Base-by-base conservation (phyloP, 441 rosid genomes). In the Euphorbia corollata region DNA sequence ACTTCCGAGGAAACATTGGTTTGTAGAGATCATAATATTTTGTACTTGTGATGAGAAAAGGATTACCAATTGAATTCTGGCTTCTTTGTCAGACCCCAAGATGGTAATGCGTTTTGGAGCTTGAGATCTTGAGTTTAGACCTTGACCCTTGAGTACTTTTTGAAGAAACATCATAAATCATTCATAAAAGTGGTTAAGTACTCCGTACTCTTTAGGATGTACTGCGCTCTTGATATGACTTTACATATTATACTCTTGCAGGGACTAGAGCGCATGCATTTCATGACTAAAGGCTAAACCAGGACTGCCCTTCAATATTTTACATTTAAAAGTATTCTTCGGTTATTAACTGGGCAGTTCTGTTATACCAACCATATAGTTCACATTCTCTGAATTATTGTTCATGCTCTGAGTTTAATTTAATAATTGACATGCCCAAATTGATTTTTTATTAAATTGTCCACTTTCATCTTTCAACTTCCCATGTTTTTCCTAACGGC, bases 1-100 rank as follows among this genome's bases (percentile, higher is more conserved):
- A 3, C 39, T n/a, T 64, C 9, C 34, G 43, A 7, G 9, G 10
- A 41, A n/a, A 8, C n/a, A 9, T 15, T 57, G 16, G 24, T 5
- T 39, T 61, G 38, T 4, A 34, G 27, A 15, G 15, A 34, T 69
- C n/a, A 19, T 27, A 13, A 11, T 39, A 16, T 55, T 41, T 0
- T 4, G 8, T 72, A 43, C 47, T 22, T 53, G 24, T 71, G 70
- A 58, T 59, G 36, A 22, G 38, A 59, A 54, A 41, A 19, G 62
- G 39, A 32, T 34, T 50, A 32, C 22, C 32, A 8, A 24, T 8
- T 20, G 60, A 54, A 27, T 1, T 1, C 4, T 27, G 32, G 32
- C 32, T 27, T 27, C 2, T 27, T 27, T 27, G 32, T 27, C 32
- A 15, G 13, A 16, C 48, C 4, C 4, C 4, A 27, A 1, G 32